Evolutionary conservation across 2,329 filamentous ascomycete species (phyloP).

Genomic region (Penicillium hesseltinei): DNA sequence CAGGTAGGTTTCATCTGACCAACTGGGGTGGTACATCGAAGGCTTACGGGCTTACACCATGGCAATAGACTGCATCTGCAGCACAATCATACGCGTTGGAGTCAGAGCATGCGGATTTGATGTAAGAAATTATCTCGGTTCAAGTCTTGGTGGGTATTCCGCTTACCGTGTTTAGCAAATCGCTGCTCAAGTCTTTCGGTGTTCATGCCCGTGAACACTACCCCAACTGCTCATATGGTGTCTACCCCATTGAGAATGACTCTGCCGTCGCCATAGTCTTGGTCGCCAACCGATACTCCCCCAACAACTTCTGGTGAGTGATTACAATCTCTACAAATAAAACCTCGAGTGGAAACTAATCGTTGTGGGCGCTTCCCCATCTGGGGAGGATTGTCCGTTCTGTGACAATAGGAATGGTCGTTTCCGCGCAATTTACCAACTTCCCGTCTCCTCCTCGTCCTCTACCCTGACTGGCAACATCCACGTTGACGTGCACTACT

Average conservation of each 20-base stretch:
- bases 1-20: slow-evolving; percentile 54
- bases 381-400: not conserved
- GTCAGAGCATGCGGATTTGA: slow-evolving; percentile 70
- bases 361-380: not conserved
- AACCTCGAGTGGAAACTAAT: not conserved
- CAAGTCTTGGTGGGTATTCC: not conserved
- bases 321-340: not conserved
- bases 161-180: slow-evolving; percentile 60
- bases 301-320: slow-evolving; percentile 88
- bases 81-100: slow-evolving; percentile 78
- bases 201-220: slow-evolving; percentile 86
- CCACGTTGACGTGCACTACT: slow-evolving; percentile 97
- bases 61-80: slow-evolving; percentile 69
- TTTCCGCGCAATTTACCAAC: slow-evolving; percentile 86
- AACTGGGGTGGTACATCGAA: not conserved
- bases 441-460: slow-evolving; percentile 61
- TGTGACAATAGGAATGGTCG: slow-evolving; percentile 73
- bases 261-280: slow-evolving; percentile 75
- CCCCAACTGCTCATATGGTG: slow-evolving; percentile 73
- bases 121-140: slow-evolving; percentile 56
- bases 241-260: slow-evolving; percentile 76
- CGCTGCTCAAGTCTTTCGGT: slow-evolving; percentile 72
- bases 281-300: slow-evolving; percentile 95
- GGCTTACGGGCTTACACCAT: slow-evolving; percentile 12
- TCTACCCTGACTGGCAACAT: slow-evolving; percentile 71